Conservation (phyloP, 148 eudicot species). For the Heliamphora exappendiculata region DNA sequence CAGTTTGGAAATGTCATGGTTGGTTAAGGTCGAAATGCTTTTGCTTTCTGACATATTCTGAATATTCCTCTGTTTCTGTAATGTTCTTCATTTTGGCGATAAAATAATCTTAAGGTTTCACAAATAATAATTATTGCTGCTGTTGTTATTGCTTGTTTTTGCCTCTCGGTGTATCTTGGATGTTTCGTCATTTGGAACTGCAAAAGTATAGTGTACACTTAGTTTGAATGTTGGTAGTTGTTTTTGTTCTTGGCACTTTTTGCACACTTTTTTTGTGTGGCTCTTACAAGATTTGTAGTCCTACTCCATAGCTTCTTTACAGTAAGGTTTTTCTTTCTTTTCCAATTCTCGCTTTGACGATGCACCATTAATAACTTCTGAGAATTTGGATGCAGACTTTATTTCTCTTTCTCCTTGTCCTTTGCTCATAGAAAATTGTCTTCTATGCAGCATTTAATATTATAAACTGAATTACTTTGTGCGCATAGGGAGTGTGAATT, state of each 20-base stretch:
- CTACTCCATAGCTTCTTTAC: not conserved
- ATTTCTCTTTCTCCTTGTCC: not conserved
- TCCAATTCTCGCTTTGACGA: not conserved
- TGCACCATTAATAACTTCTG: not conserved
- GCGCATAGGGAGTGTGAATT: too few relatives aligned
- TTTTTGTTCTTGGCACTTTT: not conserved
- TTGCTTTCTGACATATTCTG: not conserved
- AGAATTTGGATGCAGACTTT: not conserved
- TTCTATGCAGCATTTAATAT: not conserved
- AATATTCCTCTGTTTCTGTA: not conserved
- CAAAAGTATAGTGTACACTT: not conserved
- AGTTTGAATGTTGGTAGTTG: too few relatives aligned
- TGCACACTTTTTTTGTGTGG: not conserved
- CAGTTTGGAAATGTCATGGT: not conserved
- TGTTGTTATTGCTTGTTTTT: not conserved
- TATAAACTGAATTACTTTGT: not conserved
- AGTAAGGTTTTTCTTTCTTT: too few relatives aligned
- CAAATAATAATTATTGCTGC: not conserved
- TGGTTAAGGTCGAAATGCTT: not conserved
- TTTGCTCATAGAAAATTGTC: not conserved
- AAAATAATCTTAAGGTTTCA: not conserved
- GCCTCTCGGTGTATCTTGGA: not conserved
- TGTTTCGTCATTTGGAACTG: not conserved
- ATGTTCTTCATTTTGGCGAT: not conserved
- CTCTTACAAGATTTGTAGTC: not conserved